Percentiles rank a stretch among this genome's conserved stretches.
Evolutionary conservation across 2,329 filamentous ascomycete genomes (phyloP).

Genomic region (Mycosphaerelloides madeirae): DNA sequence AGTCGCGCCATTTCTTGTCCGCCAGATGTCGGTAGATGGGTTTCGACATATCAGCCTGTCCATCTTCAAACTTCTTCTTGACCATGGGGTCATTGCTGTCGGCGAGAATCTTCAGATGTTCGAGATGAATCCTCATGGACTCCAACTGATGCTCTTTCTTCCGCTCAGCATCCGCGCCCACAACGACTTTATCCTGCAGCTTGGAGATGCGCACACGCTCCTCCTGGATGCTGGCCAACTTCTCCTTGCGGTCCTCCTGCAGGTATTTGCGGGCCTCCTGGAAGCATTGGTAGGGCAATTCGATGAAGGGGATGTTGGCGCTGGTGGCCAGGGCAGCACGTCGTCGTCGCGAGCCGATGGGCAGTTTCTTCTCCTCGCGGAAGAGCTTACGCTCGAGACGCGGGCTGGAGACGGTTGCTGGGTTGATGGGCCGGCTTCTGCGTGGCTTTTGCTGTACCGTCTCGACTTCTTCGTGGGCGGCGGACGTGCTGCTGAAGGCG

Average conservation of each 20-base stretch:
- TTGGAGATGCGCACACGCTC: conserved; percentile 65
- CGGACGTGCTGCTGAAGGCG: conserved; percentile 46
- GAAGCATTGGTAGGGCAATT: conserved; percentile 94
- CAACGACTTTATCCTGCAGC: conserved; percentile 50
- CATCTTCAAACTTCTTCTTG: conserved; percentile 91
- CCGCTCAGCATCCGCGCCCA: conserved; percentile 23
- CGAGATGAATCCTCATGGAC: conserved; percentile 67
- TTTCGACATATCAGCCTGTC: conserved; percentile 86
- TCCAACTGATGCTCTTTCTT: conserved; percentile 61
- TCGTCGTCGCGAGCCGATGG: conserved; percentile 75
- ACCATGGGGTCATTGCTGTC: conserved; percentile 94
- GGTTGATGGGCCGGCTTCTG: conserved; percentile 12
- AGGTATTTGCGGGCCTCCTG: conserved; percentile 88
- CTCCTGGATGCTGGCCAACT: conserved; percentile 65
- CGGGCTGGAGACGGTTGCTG: conserved; percentile 21
- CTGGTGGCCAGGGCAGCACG: conserved; percentile 50
- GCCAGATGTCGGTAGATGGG: conserved; percentile 92
- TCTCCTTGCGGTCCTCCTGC: conserved; percentile 72
- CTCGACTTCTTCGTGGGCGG: conserved; percentile 42
- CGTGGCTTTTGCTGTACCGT: conserved; percentile 14
- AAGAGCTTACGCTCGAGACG: conserved; percentile 60
- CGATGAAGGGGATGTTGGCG: conserved; percentile 74
- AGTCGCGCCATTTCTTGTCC: conserved; percentile 78
- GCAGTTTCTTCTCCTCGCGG: conserved; percentile 54
- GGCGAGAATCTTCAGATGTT: conserved; percentile 78